A percentile compares a stretch with the other conserved stretches of the same genome.
phyloP scores from a whole-genome alignment of 2,329 filamentous ascomycete genomes.

The Pyricularia sp. region DNA sequence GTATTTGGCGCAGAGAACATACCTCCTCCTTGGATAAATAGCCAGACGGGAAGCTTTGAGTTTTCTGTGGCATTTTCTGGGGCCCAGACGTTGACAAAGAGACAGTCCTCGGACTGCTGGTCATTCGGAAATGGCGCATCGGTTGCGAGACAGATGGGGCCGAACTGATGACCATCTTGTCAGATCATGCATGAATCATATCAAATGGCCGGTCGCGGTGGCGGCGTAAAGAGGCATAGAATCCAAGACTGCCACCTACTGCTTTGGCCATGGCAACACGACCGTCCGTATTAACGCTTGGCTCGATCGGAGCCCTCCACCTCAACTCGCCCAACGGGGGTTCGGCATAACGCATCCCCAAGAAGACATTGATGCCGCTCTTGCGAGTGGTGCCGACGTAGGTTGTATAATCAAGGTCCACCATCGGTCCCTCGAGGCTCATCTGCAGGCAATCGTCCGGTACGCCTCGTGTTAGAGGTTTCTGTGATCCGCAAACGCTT shows the following conservation, averaged over 20 bases:
- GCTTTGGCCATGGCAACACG: slow-evolving; percentile 3
- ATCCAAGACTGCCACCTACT: background rate
- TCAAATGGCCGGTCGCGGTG: background rate
- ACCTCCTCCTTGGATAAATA: slow-evolving; percentile 40
- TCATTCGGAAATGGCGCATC: slow-evolving; percentile 20
- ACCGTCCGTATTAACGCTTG: slow-evolving; percentile 17
- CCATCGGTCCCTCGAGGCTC: slow-evolving; percentile 2
- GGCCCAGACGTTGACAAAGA: slow-evolving; percentile 35
- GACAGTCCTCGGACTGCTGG: slow-evolving; percentile 26
- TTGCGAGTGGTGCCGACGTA: slow-evolving; percentile 7
- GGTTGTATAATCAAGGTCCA: slow-evolving; percentile 10
- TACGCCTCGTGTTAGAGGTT: background rate
- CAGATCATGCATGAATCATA: background rate
- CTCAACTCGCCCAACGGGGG: slow-evolving; percentile 40
- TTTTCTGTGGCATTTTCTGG: slow-evolving; percentile 26
- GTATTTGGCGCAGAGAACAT: slow-evolving; percentile 8
- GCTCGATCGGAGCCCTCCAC: slow-evolving; percentile 38
- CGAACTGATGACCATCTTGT: slow-evolving; percentile 23
- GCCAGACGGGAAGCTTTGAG: slow-evolving; percentile 41
- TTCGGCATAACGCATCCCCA: slow-evolving; percentile 41
- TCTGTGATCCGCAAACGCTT: background rate
- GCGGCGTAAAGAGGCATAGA: background rate
- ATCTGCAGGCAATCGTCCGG: background rate
- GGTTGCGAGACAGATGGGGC: slow-evolving; percentile 33
- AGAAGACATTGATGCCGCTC: slow-evolving; percentile 28